A percentile compares a stretch with the other conserved stretches of the same genome.
phyloP scores from a whole-genome alignment of 2,329 filamentous ascomycete species.

The Pseudogymnoascus sp. region DNA sequence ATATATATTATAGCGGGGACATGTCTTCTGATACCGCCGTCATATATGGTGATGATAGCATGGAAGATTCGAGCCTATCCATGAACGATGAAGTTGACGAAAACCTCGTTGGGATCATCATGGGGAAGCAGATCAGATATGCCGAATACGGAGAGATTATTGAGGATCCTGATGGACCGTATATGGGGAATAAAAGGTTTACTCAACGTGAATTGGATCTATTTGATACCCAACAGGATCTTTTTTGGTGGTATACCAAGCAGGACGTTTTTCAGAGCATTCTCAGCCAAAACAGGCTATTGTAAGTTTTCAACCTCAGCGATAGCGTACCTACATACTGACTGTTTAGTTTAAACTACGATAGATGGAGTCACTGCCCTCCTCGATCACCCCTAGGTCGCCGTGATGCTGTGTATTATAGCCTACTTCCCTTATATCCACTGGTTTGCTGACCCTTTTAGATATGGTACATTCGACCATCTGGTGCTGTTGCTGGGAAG shows the following conservation, averaged over 20 bases:
- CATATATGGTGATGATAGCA: slow-evolving; percentile 10
- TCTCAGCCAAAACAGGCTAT: slow-evolving; percentile 72
- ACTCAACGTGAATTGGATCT: slow-evolving; percentile 58
- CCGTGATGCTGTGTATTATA: slow-evolving; percentile 59
- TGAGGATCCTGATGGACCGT: slow-evolving; percentile 15
- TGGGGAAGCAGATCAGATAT: slow-evolving; percentile 50
- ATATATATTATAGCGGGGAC: slow-evolving; percentile 30
- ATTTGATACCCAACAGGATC: slow-evolving; percentile 73
- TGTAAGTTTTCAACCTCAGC: slow-evolving; percentile 51
- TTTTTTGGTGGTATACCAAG: slow-evolving; percentile 95
- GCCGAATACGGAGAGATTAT: slow-evolving; percentile 46
- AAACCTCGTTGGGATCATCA: slow-evolving; percentile 47
- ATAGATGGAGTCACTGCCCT: slow-evolving; percentile 77
- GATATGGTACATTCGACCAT: slow-evolving; percentile 86
- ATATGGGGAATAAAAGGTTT: slow-evolving; percentile 16
- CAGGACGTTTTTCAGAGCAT: slow-evolving; percentile 91
- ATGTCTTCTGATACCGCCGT: neutral
- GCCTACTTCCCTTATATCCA: neutral
- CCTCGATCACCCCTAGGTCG: slow-evolving; percentile 74
- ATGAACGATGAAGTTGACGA: slow-evolving; percentile 41
- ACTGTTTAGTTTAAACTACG: slow-evolving; percentile 51
- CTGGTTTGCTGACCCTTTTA: slow-evolving; percentile 27
- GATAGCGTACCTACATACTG: neutral
- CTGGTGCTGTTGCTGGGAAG: slow-evolving; percentile 74
- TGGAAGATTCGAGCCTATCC: slow-evolving; percentile 19